phyloP scores from a whole-genome alignment of 2,329 filamentous ascomycete genomes.

The Saccharata proteae region DNA sequence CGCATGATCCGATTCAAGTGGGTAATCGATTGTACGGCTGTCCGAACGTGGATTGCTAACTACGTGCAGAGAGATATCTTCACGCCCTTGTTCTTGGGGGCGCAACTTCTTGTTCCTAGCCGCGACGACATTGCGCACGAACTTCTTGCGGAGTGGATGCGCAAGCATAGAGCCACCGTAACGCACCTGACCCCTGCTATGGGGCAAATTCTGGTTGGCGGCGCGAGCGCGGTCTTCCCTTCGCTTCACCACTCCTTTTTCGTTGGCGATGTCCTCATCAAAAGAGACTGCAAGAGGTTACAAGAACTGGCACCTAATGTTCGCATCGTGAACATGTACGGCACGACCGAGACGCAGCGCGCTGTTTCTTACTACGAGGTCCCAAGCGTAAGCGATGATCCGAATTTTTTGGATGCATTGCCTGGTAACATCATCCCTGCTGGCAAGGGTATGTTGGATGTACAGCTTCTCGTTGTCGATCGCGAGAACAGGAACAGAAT shows the following conservation, averaged over 20 bases:
- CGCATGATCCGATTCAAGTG: conserved; percentile 49
- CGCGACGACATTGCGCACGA: conserved; percentile 80
- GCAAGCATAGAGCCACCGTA: conserved; percentile 58
- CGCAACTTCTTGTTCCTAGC: conserved; percentile 64
- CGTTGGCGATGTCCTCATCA: conserved; percentile 83
- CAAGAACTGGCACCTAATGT: conserved; percentile 64
- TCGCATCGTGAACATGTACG: conserved; percentile 75
- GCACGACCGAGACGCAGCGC: conserved; percentile 74
- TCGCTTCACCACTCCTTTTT: conserved; percentile 72
- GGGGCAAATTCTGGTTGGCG: conserved; percentile 88
- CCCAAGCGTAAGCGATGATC: conserved; percentile 51
- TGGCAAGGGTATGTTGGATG: conserved; percentile 75
- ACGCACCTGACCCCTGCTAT: conserved; percentile 91
- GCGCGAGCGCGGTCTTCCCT: conserved; percentile 65
- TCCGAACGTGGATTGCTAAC: not conserved
- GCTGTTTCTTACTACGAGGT: conserved; percentile 77
- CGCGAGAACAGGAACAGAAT: conserved; percentile 53
- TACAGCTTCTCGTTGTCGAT: conserved; percentile 77
- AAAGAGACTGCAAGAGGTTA: conserved; percentile 65
- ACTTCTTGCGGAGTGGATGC: conserved; percentile 79
- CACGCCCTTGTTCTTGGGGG: conserved; percentile 78
- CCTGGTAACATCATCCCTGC: conserved; percentile 72
- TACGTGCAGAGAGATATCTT: conserved; percentile 57
- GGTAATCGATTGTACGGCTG: not conserved
- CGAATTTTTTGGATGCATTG: conserved; percentile 50